These are phyloP conservation scores for Aspergillus nomiae DNA, from an alignment of 2,329 filamentous ascomycete genomes.

Conservation along the genomic window DNA sequence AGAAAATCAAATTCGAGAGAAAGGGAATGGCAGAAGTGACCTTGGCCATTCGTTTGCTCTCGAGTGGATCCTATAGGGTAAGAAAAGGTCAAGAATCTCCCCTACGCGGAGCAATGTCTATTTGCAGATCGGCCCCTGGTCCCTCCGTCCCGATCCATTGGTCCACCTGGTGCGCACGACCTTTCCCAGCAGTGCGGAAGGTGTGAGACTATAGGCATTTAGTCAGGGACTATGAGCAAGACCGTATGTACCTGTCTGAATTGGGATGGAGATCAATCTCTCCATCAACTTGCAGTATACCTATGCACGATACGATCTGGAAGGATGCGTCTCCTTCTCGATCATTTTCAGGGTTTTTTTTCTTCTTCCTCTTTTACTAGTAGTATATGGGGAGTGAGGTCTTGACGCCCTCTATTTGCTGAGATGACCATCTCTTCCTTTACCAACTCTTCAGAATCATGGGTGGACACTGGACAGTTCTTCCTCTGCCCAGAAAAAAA, in stretches of 20 bases:
- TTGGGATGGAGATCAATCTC: background rate
- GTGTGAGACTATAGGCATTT: slow-evolving; percentile 6
- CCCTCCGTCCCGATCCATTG: background rate
- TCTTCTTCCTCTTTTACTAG: too few species aligned
- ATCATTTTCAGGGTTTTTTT: background rate
- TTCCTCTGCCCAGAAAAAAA: background rate
- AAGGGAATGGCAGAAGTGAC: background rate
- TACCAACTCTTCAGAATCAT: background rate
- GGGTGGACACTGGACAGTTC: background rate
- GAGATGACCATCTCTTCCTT: background rate
- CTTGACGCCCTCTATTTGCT: too few species aligned
- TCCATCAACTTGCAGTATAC: background rate
- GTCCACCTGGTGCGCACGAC: slow-evolving; percentile 4
- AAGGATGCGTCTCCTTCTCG: background rate
- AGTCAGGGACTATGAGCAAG: slow-evolving; percentile 6
- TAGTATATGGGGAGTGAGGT: too few species aligned
- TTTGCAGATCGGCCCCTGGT: slow-evolving; percentile 1
- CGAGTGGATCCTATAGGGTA: background rate
- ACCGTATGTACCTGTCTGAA: background rate
- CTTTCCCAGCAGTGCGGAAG: slow-evolving; percentile 9
- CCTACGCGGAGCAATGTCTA: background rate
- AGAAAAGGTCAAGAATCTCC: background rate
- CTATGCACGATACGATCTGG: background rate
- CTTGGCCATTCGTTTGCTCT: background rate
- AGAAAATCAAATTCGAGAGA: background rate